Conservation (phyloP, 441 rosid species). For the Gossypium davidsonii region DNA sequence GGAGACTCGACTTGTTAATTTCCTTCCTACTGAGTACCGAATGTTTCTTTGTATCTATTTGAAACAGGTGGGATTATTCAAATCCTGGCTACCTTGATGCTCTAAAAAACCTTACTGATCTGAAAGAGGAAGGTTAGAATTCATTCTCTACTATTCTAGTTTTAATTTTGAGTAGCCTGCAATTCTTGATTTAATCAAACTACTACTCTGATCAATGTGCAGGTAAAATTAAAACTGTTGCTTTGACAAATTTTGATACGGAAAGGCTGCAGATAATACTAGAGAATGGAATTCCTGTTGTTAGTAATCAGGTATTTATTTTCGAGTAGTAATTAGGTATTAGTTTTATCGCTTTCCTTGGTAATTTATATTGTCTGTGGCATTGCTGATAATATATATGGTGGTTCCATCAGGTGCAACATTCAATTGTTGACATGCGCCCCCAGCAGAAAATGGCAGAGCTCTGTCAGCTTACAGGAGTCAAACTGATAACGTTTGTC, state of each 20-base stretch:
- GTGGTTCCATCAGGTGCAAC: conserved; percentile 63
- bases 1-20: neutral
- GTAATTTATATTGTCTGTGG: neutral
- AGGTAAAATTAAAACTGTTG: conserved; percentile 89
- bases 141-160: conserved; percentile 14
- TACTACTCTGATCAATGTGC: conserved; percentile 29
- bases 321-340: conserved; percentile 56
- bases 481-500: conserved; percentile 83
- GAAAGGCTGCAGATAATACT: conserved; percentile 71
- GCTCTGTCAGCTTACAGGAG: conserved; percentile 81
- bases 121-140: conserved; percentile 72
- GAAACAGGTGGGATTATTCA: conserved; percentile 89
- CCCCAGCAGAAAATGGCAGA: conserved; percentile 94
- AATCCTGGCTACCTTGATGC: conserved; percentile 88
- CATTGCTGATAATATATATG: conserved; percentile 13
- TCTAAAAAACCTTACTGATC: conserved; percentile 75
- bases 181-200: conserved; percentile 25
- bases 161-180: conserved; percentile 10
- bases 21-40: neutral
- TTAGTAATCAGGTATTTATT: conserved; percentile 78
- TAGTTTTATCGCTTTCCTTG: neutral
- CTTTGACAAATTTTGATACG: conserved; percentile 87
- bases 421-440: conserved; percentile 91
- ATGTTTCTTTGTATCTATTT: conserved; percentile 7
- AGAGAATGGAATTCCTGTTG: conserved; percentile 82